A percentile compares a stretch with the other conserved stretches of the same genome.
Conservation (phyloP, 169 alveolate genomes). For the Cryptosporidium felis region DNA sequence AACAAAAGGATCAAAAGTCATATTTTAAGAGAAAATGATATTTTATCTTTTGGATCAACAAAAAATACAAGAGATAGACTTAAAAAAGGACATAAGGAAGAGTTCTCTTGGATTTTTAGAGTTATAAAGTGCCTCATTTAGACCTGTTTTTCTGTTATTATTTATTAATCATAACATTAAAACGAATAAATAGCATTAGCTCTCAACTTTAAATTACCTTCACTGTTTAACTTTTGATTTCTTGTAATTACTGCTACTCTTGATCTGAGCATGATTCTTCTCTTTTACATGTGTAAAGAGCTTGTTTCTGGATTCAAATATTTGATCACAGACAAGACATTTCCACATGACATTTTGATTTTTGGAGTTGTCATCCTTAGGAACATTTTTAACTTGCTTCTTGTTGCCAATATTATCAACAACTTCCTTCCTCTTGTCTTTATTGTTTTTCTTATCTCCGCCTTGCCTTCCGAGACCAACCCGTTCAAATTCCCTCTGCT, state of each 20-base stretch:
- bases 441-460: background rate
- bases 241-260: conserved; percentile 21
- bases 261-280: conserved; percentile 74
- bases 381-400: background rate
- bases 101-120: no score
- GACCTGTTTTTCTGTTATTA: no score
- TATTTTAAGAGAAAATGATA: conserved; percentile 3
- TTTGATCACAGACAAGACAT: conserved; percentile 35
- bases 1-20: conserved; percentile 6
- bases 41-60: conserved; percentile 35
- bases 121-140: no score
- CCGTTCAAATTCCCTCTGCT: background rate
- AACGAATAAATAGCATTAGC: no score
- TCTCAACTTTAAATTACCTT: background rate
- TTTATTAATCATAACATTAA: no score
- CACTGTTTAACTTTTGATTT: conserved; percentile 25
- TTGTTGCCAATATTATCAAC: background rate
- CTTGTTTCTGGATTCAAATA: conserved; percentile 74
- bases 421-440: background rate
- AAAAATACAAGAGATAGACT: no score
- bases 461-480: background rate
- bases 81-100: no score
- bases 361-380: background rate
- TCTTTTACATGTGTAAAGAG: conserved; percentile 74
- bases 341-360: conserved; percentile 11